Conservation (phyloP, 164 flowering plant genomes). For the Magnolia officinalis region DNA sequence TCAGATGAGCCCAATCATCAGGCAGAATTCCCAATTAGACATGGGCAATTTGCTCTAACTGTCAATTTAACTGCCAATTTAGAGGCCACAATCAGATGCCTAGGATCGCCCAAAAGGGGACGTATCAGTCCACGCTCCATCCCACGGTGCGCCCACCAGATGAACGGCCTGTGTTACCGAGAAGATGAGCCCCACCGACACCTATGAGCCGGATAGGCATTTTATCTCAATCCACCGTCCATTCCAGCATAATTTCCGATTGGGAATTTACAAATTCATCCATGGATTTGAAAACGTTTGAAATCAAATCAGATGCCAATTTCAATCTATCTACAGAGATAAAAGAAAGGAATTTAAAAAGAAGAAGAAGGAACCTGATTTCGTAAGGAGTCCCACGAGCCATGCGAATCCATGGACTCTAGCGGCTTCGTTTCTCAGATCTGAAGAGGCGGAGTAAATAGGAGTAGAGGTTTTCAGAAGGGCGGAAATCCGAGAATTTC, state of each 20-base stretch:
- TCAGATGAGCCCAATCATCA: background rate
- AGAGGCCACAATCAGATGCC: no score
- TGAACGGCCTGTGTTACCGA: background rate
- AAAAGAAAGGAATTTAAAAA: background rate
- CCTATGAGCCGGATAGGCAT: no score
- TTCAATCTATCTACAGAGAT: background rate
- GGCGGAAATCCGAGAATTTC: background rate
- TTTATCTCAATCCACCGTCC: no score
- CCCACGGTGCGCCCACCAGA: background rate
- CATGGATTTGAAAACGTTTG: background rate
- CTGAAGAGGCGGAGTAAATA: background rate
- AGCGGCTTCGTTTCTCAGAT: constrained; percentile 10
- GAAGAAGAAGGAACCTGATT: constrained; percentile 47
- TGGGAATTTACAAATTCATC: background rate
- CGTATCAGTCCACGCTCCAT: background rate
- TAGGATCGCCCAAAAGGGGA: no score
- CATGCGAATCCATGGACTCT: constrained; percentile 53
- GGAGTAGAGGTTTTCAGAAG: background rate
- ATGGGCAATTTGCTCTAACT: no score
- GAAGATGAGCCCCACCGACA: no score
- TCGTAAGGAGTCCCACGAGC: constrained; percentile 77
- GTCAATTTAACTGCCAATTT: no score
- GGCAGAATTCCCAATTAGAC: background rate
- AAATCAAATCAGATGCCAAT: background rate
- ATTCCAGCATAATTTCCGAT: background rate